Percentiles rank a stretch among this genome's conserved stretches.
Conservation (phyloP, 2,329 filamentous ascomycete species). For the Cladosporium sp. region DNA sequence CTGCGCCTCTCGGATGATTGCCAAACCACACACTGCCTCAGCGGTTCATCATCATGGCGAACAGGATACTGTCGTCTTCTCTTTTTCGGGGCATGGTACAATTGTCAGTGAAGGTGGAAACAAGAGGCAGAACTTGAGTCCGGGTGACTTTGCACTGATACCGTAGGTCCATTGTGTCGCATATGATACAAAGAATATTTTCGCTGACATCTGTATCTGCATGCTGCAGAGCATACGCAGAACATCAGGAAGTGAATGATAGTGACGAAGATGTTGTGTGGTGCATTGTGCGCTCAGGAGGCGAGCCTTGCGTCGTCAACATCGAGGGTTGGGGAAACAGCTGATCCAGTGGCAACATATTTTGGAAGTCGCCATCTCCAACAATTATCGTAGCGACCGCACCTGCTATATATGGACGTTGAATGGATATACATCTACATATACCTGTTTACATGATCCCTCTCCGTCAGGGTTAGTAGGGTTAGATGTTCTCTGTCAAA, state of each 20-base stretch:
- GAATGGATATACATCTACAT: background rate
- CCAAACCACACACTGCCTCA: constrained; percentile 63
- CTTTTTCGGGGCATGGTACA: constrained; percentile 61
- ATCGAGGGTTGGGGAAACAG: constrained; percentile 61
- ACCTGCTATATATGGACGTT: background rate
- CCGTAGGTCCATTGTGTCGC: constrained; percentile 42
- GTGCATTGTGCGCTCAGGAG: constrained; percentile 66
- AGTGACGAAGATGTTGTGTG: constrained; percentile 64
- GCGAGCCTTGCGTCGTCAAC: constrained; percentile 63
- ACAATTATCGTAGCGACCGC: background rate
- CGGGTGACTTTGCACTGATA: constrained; percentile 70
- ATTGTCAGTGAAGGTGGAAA: constrained; percentile 61
- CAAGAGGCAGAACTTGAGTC: constrained; percentile 58
- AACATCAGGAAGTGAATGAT: constrained; percentile 71
- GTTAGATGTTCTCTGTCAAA: background rate
- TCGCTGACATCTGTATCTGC: background rate
- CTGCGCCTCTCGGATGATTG: constrained; percentile 67
- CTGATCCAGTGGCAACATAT: background rate
- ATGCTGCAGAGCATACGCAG: constrained; percentile 56
- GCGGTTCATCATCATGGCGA: constrained; percentile 70
- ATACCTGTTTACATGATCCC: background rate
- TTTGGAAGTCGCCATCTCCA: background rate
- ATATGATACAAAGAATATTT: background rate
- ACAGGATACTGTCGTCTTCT: constrained; percentile 70
- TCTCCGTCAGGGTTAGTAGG: background rate